phyloP scores from a whole-genome alignment of 129 eudicot species.

The Centrapalus pauciflorus region DNA sequence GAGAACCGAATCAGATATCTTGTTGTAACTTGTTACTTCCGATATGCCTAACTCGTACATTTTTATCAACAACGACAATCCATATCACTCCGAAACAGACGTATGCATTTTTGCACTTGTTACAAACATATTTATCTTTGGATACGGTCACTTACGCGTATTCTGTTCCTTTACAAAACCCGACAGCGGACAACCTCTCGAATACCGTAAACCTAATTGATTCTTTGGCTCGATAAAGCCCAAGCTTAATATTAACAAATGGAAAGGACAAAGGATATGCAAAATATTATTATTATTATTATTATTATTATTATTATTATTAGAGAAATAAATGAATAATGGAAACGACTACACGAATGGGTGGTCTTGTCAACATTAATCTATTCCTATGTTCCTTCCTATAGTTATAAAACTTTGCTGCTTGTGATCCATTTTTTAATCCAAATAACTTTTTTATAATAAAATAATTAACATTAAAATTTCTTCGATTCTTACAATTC shows the following conservation, averaged over 20 bases:
- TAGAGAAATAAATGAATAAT: not conserved
- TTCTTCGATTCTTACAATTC: conserved; percentile 20
- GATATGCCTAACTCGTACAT: too few relatives aligned
- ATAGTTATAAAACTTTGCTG: not conserved
- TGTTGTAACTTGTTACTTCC: too few relatives aligned
- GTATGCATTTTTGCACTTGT: too few relatives aligned
- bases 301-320: not conserved
- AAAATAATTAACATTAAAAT: not conserved
- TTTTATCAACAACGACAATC: too few relatives aligned
- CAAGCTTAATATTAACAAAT: not conserved
- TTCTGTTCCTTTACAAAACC: not conserved
- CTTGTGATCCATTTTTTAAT: conserved; percentile 12
- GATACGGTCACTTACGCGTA: not conserved
- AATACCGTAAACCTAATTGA: not conserved
- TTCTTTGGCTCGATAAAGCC: conserved; percentile 3
- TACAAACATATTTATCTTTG: too few relatives aligned
- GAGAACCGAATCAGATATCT: too few relatives aligned
- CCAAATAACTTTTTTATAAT: not conserved
- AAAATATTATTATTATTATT: not conserved
- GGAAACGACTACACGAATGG: conserved; percentile 14
- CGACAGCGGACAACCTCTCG: not conserved
- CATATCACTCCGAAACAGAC: too few relatives aligned
- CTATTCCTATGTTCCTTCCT: not conserved
- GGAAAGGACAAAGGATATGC: not conserved
- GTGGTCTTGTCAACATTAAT: not conserved